phyloP scores from a whole-genome alignment of 129 eudicot species.

The sunflower (Helianthus annuus) region HanXRQr2.0-SUNRISE NC_035443.2:140922901-140923400 shows the following conservation, averaged over 20 bases:
- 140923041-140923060: too few species aligned
- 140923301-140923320: not conserved
- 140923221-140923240: conserved; percentile 64
- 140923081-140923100: too few species aligned
- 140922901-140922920: too few species aligned
- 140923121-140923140: too few species aligned
- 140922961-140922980: too few species aligned
- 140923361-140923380: not conserved
- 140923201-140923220: conserved; percentile 69
- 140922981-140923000: too few species aligned
- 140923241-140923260: not conserved
- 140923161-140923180: conserved; percentile 75
- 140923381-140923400: not conserved
- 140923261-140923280: not conserved
- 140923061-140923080: too few species aligned
- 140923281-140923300: not conserved
- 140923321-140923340: not conserved
- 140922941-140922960: too few species aligned
- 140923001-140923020: too few species aligned
- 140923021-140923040: too few species aligned
- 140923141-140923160: conserved; percentile 42
- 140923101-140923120: too few species aligned
- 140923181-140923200: conserved; percentile 54
- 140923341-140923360: not conserved
- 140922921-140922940: too few species aligned